A percentile compares a stretch with the other conserved stretches of the same genome.
Evolutionary conservation across 2,329 filamentous ascomycete genomes (phyloP).

Genomic region (Pleoardoris graminearum): DNA sequence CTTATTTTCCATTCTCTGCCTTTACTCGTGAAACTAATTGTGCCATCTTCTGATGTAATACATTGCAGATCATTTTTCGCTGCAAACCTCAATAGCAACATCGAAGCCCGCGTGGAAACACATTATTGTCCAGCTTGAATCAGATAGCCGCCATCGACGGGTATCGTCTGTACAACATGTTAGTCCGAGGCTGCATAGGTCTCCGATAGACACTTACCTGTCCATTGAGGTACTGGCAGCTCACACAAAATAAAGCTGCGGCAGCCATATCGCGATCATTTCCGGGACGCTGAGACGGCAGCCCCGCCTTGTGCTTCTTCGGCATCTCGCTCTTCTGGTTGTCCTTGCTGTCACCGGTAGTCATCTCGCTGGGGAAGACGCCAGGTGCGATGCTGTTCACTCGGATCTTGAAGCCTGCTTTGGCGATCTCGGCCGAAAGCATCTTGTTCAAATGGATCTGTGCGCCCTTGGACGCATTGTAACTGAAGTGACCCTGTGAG

Average conservation of each 20-base stretch:
- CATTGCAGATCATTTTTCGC: background rate
- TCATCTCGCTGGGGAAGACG: conserved; percentile 63
- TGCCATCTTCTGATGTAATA: background rate
- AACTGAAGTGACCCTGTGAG: conserved; percentile 53
- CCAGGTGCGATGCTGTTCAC: conserved; percentile 63
- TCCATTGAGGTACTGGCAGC: conserved; percentile 56
- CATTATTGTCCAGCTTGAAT: conserved; percentile 40
- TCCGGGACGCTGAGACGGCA: conserved; percentile 57
- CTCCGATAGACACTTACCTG: conserved; percentile 14
- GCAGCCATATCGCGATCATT: conserved; percentile 63
- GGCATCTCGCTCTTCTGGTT: conserved; percentile 60
- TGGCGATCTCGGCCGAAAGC: conserved; percentile 58
- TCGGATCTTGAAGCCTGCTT: conserved; percentile 57
- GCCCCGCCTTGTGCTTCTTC: conserved; percentile 56
- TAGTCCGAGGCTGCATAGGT: background rate
- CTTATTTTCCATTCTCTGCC: too few species aligned
- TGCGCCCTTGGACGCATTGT: conserved; percentile 56
- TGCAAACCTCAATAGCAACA: background rate
- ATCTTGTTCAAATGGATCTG: conserved; percentile 60
- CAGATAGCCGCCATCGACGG: conserved; percentile 59
- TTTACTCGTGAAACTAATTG: background rate
- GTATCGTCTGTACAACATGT: conserved; percentile 38
- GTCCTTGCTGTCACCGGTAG: conserved; percentile 54
- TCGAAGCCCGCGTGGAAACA: background rate
- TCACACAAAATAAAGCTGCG: conserved; percentile 58